phyloP scores from a whole-genome alignment of 73 alveolate species.

The Tetrahymena malaccensis region DNA sequence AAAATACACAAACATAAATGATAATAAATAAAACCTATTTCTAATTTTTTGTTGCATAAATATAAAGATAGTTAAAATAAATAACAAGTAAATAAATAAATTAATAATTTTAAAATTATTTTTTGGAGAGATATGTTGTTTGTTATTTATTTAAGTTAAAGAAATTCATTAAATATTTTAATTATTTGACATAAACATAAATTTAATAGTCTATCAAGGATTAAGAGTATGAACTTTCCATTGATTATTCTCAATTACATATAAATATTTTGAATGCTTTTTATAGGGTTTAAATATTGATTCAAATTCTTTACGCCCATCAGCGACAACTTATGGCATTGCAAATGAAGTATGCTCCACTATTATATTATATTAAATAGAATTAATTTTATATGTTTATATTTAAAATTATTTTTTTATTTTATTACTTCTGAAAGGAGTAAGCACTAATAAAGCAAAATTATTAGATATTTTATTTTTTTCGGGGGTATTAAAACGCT shows the following conservation, averaged over 20 bases:
- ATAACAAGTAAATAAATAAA: too few relatives aligned
- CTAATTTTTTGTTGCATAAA: too few relatives aligned
- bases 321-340: conserved; percentile 33
- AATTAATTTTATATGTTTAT: background rate
- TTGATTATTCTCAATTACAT: background rate
- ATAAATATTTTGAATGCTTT: background rate
- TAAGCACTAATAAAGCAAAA: background rate
- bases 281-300: conserved; percentile 31
- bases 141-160: too few relatives aligned
- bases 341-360: background rate
- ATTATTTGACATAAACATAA: background rate
- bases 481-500: background rate
- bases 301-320: conserved; percentile 23
- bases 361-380: background rate
- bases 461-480: background rate
- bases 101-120: too few relatives aligned
- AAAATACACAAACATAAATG: too few relatives aligned
- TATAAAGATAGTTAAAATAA: too few relatives aligned
- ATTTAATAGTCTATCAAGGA: background rate
- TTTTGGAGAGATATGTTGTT: too few relatives aligned
- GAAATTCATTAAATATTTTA: too few relatives aligned
- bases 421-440: background rate
- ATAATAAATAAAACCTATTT: too few relatives aligned
- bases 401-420: background rate
- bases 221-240: background rate